phyloP scores from a whole-genome alignment of 179 eudicot species.

The Actinidia polygama region DNA sequence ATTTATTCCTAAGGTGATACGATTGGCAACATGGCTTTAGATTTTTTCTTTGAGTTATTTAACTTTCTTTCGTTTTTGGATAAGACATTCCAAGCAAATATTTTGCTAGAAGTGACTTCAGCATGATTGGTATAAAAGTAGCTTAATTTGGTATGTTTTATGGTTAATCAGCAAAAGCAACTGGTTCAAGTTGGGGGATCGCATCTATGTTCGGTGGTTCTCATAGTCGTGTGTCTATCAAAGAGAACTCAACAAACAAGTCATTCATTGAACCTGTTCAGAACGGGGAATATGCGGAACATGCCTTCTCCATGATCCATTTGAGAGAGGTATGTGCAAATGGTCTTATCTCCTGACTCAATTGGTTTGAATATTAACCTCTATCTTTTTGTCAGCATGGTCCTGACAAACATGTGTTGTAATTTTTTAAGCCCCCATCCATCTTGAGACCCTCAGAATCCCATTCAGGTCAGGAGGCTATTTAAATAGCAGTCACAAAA shows the following conservation, averaged over 20 bases:
- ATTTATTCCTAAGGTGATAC: neutral
- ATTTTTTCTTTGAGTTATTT: neutral
- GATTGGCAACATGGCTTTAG: neutral
- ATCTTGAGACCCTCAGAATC: slow-evolving; percentile 82
- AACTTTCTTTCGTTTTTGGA: neutral
- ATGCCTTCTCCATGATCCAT: slow-evolving; percentile 61
- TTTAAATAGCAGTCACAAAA: slow-evolving; percentile 80
- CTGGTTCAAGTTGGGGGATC: slow-evolving; percentile 75
- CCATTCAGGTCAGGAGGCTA: slow-evolving; percentile 67
- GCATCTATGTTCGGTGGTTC: slow-evolving; percentile 76
- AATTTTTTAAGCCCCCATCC: slow-evolving; percentile 70
- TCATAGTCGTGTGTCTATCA: slow-evolving; percentile 61
- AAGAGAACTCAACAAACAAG: slow-evolving; percentile 51
- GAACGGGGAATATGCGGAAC: slow-evolving; percentile 62
- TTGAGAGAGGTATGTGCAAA: slow-evolving; percentile 69
- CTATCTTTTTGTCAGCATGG: neutral
- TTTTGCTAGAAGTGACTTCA: neutral
- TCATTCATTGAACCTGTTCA: slow-evolving; percentile 64
- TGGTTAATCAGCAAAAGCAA: slow-evolving; percentile 49
- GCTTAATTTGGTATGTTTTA: slow-evolving; percentile 4
- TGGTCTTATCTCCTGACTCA: neutral
- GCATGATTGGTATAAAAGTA: neutral
- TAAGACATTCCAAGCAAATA: neutral
- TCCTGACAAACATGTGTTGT: neutral
- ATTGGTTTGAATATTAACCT: neutral